phyloP scores from a whole-genome alignment of 78 protist species.

The Pigoraptor vietnamica region DNA sequence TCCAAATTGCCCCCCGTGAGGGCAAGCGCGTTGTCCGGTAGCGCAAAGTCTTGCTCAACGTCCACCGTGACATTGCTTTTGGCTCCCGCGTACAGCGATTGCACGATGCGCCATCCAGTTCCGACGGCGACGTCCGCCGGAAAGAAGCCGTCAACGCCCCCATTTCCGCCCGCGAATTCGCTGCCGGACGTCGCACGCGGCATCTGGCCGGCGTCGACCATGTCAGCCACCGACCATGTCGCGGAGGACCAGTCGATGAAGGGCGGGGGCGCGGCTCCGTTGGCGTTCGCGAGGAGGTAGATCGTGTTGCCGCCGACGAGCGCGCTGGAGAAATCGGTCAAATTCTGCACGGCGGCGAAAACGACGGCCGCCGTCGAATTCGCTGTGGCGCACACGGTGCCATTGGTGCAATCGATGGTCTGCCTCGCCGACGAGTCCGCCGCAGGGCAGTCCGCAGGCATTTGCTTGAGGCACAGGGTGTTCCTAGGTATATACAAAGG shows the following conservation, averaged over 20 bases:
- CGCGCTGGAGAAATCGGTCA: neutral
- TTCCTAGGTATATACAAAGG: too few species aligned
- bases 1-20: neutral
- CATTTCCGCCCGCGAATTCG: neutral
- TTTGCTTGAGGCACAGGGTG: neutral
- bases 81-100: too few species aligned
- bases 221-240: neutral
- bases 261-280: neutral
- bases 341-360: neutral
- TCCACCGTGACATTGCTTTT: too few species aligned
- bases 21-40: neutral
- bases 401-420: neutral
- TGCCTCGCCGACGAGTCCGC: neutral
- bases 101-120: too few species aligned
- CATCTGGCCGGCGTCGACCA: neutral
- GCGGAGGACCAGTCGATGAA: neutral
- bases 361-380: neutral
- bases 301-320: neutral
- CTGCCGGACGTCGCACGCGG: neutral
- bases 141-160: neutral
- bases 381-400: neutral
- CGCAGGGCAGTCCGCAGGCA: neutral
- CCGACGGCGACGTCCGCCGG: too few species aligned
- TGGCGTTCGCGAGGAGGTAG: neutral
- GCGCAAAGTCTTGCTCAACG: neutral